phyloP scores from a whole-genome alignment of 1,284 basidiomycete species.

The Naganishia sp. region DNA sequence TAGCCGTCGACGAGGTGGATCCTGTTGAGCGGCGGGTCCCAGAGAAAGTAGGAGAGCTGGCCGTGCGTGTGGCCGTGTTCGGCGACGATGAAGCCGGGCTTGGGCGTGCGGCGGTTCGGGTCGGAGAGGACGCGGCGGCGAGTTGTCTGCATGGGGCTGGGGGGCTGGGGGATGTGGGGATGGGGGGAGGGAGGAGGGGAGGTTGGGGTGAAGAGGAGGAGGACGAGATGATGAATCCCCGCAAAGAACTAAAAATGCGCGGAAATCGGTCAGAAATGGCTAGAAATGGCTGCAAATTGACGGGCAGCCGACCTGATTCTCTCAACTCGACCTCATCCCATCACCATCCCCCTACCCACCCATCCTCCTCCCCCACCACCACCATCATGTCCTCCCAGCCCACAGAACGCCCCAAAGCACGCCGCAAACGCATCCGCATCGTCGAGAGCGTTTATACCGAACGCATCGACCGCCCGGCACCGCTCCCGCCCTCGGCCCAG shows the following conservation, averaged over 20 bases:
- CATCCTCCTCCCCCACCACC: too few relatives aligned
- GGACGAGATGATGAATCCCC: neutral
- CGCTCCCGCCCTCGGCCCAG: neutral
- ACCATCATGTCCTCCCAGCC: too few relatives aligned
- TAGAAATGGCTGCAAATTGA: too few relatives aligned
- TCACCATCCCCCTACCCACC: too few relatives aligned
- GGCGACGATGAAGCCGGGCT: conserved; percentile 25
- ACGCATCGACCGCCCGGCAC: neutral
- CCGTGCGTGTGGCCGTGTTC: conserved; percentile 26
- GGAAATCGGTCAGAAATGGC: too few relatives aligned
- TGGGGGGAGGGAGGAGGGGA: neutral
- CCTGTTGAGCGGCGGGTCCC: conserved; percentile 16
- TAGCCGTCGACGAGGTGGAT: conserved; percentile 26
- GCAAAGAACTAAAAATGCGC: too few relatives aligned
- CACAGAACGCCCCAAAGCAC: neutral
- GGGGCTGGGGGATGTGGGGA: neutral
- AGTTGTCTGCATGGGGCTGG: conserved; percentile 20
- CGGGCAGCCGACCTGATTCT: too few relatives aligned
- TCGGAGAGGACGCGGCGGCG: conserved; percentile 21
- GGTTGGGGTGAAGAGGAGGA: neutral
- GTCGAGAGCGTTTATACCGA: conserved; percentile 12
- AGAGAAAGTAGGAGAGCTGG: conserved; percentile 23
- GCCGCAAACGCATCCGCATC: conserved; percentile 19
- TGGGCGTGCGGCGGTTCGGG: conserved; percentile 7
- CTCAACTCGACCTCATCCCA: too few relatives aligned